Evolutionary conservation across 2,329 filamentous ascomycete species (phyloP).

Genomic region (Cytospora chrysosperma): DNA sequence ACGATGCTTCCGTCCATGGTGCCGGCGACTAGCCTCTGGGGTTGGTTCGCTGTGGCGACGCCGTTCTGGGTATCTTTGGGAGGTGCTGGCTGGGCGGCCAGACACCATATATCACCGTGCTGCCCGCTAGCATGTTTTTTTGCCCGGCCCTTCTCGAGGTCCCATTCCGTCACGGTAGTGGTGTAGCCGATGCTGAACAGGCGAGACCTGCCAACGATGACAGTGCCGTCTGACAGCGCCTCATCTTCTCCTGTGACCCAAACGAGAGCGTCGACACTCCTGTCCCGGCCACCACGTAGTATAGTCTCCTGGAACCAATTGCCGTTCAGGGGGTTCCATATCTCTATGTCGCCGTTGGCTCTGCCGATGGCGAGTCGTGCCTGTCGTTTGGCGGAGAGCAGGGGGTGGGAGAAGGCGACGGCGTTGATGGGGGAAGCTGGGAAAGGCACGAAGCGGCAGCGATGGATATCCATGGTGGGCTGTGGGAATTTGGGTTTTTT

Average conservation of each 20-base stretch:
- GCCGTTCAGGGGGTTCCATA: conserved; percentile 86
- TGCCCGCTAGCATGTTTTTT: conserved; percentile 84
- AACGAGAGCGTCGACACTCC: conserved; percentile 84
- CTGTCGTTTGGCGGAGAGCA: conserved; percentile 44
- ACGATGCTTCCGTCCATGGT: conserved; percentile 90
- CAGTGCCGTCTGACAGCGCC: conserved; percentile 59
- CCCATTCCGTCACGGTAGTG: conserved; percentile 91
- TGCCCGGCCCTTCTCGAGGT: conserved; percentile 75
- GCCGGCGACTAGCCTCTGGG: conserved; percentile 71
- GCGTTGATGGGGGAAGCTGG: conserved; percentile 91
- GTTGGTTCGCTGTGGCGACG: conserved; percentile 25
- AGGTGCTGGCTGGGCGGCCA: conserved; percentile 76
- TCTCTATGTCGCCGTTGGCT: conserved; percentile 93
- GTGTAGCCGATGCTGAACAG: conserved; percentile 97
- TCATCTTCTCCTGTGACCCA: conserved; percentile 89
- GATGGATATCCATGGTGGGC: conserved; percentile 83
- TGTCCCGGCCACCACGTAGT: conserved; percentile 77
- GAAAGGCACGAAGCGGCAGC: conserved; percentile 92
- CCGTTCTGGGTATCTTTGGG: conserved; percentile 31
- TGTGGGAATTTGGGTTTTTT: conserved; percentile 12
- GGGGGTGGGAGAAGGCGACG: conserved; percentile 85
- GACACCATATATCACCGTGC: conserved; percentile 95
- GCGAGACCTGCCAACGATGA: conserved; percentile 69
- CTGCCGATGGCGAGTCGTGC: conserved; percentile 82
- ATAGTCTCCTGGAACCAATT: conserved; percentile 88